Conservation (phyloP, 2,329 filamentous ascomycete species). For the Sarocladium oryzae region DNA sequence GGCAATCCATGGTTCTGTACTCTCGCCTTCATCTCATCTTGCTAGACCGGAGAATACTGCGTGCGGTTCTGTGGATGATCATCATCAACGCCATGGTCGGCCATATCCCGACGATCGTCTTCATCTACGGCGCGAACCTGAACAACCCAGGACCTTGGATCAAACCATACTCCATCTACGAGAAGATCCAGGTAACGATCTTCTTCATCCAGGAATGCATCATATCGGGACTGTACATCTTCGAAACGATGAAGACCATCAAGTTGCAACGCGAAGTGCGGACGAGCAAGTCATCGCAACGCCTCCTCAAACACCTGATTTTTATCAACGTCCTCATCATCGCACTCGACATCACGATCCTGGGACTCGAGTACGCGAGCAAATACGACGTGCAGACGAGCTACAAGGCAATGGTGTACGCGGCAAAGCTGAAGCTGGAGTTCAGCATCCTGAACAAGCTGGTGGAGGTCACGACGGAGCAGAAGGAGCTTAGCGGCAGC, state of each 20-base stretch:
- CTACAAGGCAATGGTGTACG: slow-evolving; percentile 23
- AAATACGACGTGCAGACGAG: slow-evolving; percentile 21
- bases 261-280: neutral
- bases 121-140: slow-evolving; percentile 41
- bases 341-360: slow-evolving; percentile 29
- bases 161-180: slow-evolving; percentile 37
- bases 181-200: slow-evolving; percentile 49
- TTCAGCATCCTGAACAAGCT: slow-evolving; percentile 24
- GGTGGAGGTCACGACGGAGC: slow-evolving; percentile 15
- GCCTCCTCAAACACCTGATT: slow-evolving; percentile 26
- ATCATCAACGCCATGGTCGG: slow-evolving; percentile 45
- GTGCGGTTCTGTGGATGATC: slow-evolving; percentile 50
- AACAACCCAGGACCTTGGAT: slow-evolving; percentile 15
- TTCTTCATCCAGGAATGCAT: slow-evolving; percentile 51
- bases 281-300: neutral
- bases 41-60: slow-evolving; percentile 40
- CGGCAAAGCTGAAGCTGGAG: slow-evolving; percentile 24
- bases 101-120: slow-evolving; percentile 46
- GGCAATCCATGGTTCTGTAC: slow-evolving; percentile 55
- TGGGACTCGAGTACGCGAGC: slow-evolving; percentile 20
- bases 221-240: slow-evolving; percentile 47
- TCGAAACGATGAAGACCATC: slow-evolving; percentile 33
- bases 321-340: slow-evolving; percentile 33
- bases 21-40: slow-evolving; percentile 55
- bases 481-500: neutral